phyloP scores from a whole-genome alignment of 2,329 filamentous ascomycete genomes.

The Talaromyces rugulosus region DNA sequence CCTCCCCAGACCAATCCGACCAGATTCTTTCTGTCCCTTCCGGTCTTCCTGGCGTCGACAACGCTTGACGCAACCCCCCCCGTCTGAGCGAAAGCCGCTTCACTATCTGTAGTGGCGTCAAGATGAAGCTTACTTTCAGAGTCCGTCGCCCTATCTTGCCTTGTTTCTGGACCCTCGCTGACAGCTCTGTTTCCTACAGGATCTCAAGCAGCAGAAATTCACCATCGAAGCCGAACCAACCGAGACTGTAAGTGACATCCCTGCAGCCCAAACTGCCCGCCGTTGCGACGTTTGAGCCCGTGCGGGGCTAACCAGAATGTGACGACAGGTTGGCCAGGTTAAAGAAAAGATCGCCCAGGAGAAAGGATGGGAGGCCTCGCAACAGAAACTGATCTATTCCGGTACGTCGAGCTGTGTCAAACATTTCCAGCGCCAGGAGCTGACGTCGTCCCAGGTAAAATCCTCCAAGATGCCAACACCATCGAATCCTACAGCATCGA shows the following conservation, averaged over 20 bases:
- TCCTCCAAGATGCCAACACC: conserved; percentile 94
- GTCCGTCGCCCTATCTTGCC: conserved; percentile 34
- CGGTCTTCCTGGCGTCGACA: background rate
- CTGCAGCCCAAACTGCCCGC: conserved; percentile 8
- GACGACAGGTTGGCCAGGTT: conserved; percentile 70
- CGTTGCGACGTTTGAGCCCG: conserved; percentile 12
- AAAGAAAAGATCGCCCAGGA: conserved; percentile 90
- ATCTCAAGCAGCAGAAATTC: conserved; percentile 99
- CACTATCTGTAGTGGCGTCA: conserved; percentile 31
- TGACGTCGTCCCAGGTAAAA: conserved; percentile 68
- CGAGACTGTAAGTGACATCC: conserved; percentile 66
- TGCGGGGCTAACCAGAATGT: conserved; percentile 32
- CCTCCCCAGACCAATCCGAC: background rate
- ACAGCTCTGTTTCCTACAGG: conserved; percentile 50
- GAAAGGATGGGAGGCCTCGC: conserved; percentile 88
- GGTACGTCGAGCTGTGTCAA: conserved; percentile 53
- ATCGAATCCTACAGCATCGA: conserved; percentile 97
- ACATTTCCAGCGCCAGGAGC: background rate
- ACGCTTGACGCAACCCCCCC: conserved; percentile 4
- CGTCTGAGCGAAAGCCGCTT: conserved; percentile 2
- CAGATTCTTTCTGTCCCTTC: background rate
- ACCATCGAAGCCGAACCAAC: conserved; percentile 89
- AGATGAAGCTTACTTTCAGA: conserved; percentile 71
- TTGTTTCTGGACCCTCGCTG: conserved; percentile 7
- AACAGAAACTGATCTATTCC: conserved; percentile 96